Evolutionary conservation across 2,329 filamentous ascomycete genomes (phyloP).

Genomic region (Tolypocladium sp.): DNA sequence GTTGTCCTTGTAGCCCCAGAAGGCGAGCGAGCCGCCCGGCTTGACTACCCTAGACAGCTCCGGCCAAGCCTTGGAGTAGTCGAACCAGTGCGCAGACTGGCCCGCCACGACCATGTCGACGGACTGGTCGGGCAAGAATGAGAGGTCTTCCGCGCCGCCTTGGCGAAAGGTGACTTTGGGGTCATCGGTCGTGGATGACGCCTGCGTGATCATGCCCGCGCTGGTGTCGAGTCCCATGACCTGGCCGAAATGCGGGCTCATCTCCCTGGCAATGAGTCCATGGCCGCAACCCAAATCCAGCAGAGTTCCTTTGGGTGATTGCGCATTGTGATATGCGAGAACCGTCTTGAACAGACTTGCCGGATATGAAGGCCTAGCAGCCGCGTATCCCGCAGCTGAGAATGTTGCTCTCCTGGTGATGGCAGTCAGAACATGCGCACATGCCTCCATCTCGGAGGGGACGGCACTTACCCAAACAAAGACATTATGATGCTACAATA

Average conservation of each 20-base stretch:
- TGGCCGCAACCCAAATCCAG: conserved; percentile 58
- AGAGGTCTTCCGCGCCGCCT: conserved; percentile 43
- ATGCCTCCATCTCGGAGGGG: too few species aligned
- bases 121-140: conserved; percentile 35
- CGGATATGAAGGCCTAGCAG: conserved; percentile 52
- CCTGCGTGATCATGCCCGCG: conserved; percentile 45
- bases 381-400: conserved; percentile 47
- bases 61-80: conserved; percentile 45
- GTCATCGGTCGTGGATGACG: conserved; percentile 27
- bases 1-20: conserved; percentile 59
- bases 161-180: conserved; percentile 39
- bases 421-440: not conserved
- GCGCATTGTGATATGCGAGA: conserved; percentile 40
- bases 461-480: conserved; percentile 33
- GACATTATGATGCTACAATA: conserved; percentile 24
- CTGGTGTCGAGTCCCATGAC: conserved; percentile 50
- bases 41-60: conserved; percentile 45
- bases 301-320: conserved; percentile 18
- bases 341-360: conserved; percentile 42
- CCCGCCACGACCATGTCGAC: conserved; percentile 43
- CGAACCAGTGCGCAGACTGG: conserved; percentile 60
- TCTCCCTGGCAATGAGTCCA: conserved; percentile 44
- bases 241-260: conserved; percentile 41
- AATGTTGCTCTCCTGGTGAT: conserved; percentile 41
- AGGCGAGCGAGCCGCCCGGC: conserved; percentile 48